Evolutionary conservation across 2,329 filamentous ascomycete genomes (phyloP), one percentile per base, ranked within the genome.

Genomic region (Falciphora oryzae): DNA sequence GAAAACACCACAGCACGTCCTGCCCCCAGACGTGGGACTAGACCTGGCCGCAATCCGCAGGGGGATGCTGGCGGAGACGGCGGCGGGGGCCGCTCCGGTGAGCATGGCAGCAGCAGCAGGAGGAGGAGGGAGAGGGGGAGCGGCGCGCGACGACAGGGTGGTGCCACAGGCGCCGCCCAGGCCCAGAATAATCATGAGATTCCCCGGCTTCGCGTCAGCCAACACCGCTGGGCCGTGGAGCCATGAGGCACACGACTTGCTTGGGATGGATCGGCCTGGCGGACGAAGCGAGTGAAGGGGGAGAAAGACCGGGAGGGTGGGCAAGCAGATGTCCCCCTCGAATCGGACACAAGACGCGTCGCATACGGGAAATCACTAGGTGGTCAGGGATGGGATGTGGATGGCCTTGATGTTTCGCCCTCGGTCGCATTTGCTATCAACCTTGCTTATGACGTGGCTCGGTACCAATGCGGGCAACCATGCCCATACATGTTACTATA

Each of bases 221-320:
- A 84, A 83, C 68, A 68, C 59, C 11, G 44, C 59, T 22, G 88
- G 88, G 3, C 84, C 89, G 0, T 91, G 89, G 89, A 90, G 87
- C 69, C 82, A 80, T 29, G 88, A 91, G 71, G 88, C 89, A 0
- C 80, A 85, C 68, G 89, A 91, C 72, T 71, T 91, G 60, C 83
- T 91, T 67, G 86, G 84, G 53, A 83, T 78, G 70, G 85, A 81
- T 70, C 79, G 85, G 61, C 88, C 87, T 50, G 77, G 18, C 18
- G 68, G 63, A 67, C 63, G 64, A 64, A 58, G 22, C 18, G 13
- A 18, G n/a, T 25, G 57, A n/a, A 27, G 16, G 53, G n/a, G n/a
- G n/a, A n/a, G n/a, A n/a, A n/a, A n/a, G n/a, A n/a, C n/a, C n/a
- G n/a, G n/a, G n/a, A n/a, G n/a, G 27, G 32, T 11, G 10, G 32